Percentiles rank a stretch among this genome's conserved stretches.
These are phyloP conservation scores for Pisolithus albus DNA, from an alignment of 768 basidiomycete genomes.

Conservation along the genomic window DNA sequence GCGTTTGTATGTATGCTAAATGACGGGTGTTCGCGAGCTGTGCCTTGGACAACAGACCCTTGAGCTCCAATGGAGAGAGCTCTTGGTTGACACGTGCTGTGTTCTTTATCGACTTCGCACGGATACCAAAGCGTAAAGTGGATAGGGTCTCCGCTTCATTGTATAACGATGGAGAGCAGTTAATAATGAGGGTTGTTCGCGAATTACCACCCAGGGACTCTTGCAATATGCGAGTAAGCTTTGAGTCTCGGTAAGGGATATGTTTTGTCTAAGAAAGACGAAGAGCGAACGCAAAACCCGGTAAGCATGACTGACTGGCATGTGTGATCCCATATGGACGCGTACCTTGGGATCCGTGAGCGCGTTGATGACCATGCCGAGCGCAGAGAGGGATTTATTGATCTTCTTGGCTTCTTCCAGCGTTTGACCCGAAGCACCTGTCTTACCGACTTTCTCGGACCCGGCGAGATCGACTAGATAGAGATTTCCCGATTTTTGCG, in stretches of 20 bases:
- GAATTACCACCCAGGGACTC: constrained; percentile 96
- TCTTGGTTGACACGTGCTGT: constrained; percentile 98
- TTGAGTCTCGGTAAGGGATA: constrained; percentile 98
- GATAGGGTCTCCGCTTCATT: constrained; percentile 95
- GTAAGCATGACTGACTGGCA: too few species aligned
- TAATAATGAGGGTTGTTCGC: constrained; percentile 96
- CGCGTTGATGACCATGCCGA: constrained; percentile 99
- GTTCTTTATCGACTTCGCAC: constrained; percentile 99
- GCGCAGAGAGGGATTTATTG: constrained; percentile 94
- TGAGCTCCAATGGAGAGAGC: constrained; percentile 92
- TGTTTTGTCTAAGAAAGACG: constrained; percentile 67
- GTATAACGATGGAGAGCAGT: constrained; percentile 96
- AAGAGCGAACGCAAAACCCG: not conserved
- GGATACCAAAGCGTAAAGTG: constrained; percentile 98
- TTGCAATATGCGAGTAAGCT: constrained; percentile 98
- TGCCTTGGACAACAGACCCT: constrained; percentile 83
- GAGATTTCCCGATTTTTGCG: constrained; percentile 92
- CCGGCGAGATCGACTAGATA: constrained; percentile 98
- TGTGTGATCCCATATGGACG: not conserved
- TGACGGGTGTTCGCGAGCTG: constrained; percentile 78
- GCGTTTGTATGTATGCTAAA: constrained; percentile 77
- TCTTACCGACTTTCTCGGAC: constrained; percentile 99
- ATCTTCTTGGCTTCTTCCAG: constrained; percentile 99
- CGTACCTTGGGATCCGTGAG: constrained; percentile 90
- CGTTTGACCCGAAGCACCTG: constrained; percentile 97